A percentile compares a stretch with the other conserved stretches of the same genome.
phyloP scores from a whole-genome alignment of 139 green algal species.

The Eudorina sp. region DNA sequence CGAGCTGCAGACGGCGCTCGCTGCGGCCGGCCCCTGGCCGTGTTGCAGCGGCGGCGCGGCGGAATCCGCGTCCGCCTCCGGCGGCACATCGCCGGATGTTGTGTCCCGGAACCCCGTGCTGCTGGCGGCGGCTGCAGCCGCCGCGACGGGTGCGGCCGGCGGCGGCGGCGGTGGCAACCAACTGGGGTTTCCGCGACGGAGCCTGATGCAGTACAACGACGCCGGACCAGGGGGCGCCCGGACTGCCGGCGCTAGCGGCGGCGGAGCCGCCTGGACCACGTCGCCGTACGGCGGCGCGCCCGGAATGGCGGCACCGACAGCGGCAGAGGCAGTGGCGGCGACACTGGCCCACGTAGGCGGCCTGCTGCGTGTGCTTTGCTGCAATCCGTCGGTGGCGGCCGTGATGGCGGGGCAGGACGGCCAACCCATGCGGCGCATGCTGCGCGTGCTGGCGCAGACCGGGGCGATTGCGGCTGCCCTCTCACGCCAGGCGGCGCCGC shows the following conservation, averaged over 20 bases:
- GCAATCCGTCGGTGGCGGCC: background rate
- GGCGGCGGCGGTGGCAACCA: background rate
- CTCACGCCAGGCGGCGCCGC: background rate
- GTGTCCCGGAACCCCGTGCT: background rate
- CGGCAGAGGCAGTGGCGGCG: constrained; percentile 33
- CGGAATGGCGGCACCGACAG: background rate
- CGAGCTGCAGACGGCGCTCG: background rate
- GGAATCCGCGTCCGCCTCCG: background rate
- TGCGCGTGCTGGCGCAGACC: constrained; percentile 19
- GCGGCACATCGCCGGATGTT: background rate
- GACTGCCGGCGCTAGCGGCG: background rate
- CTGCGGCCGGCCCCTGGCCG: background rate
- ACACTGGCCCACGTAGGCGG: constrained; percentile 36
- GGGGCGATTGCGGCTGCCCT: background rate
- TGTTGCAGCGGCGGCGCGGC: background rate
- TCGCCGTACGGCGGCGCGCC: background rate
- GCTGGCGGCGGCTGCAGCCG: background rate
- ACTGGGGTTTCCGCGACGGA: background rate
- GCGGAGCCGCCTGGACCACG: background rate
- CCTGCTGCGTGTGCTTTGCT: constrained; percentile 43
- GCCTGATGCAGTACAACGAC: background rate
- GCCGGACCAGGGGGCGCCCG: background rate
- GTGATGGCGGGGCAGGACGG: constrained; percentile 6
- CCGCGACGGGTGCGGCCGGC: background rate
- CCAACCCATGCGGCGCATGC: constrained; percentile 26